Percentiles rank a stretch among this genome's conserved stretches.
These are phyloP conservation scores for Hymenoscyphus fructigenus DNA, from an alignment of 2,329 filamentous ascomycete species.

Conservation along the genomic window DNA sequence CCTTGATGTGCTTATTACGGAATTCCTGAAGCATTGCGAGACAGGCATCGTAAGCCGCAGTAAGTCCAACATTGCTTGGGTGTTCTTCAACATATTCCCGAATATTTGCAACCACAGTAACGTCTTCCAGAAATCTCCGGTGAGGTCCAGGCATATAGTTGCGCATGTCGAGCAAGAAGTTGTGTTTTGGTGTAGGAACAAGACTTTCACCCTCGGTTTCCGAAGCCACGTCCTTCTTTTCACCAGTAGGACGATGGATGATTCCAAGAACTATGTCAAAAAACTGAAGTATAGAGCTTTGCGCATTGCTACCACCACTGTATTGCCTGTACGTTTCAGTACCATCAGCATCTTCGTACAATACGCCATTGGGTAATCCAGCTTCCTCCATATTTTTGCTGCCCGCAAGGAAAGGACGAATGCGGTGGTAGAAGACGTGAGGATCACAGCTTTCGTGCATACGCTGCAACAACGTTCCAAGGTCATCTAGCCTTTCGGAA, in stretches of 20 bases:
- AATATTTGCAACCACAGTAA: slow-evolving; percentile 80
- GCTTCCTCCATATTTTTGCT: slow-evolving; percentile 98
- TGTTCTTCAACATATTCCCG: slow-evolving; percentile 73
- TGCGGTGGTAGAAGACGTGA: slow-evolving; percentile 90
- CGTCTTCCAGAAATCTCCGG: slow-evolving; percentile 81
- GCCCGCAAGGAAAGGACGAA: slow-evolving; percentile 92
- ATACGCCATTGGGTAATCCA: slow-evolving; percentile 80
- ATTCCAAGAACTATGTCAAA: slow-evolving; percentile 91
- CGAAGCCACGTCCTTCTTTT: slow-evolving; percentile 51
- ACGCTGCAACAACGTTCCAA: slow-evolving; percentile 73
- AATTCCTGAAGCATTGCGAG: slow-evolving; percentile 67
- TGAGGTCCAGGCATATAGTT: slow-evolving; percentile 95
- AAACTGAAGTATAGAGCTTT: slow-evolving; percentile 95
- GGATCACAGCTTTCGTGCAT: slow-evolving; percentile 98
- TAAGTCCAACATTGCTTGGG: slow-evolving; percentile 62
- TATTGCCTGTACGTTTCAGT: slow-evolving; percentile 73
- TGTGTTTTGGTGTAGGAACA: slow-evolving; percentile 61
- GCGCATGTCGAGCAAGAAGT: slow-evolving; percentile 97
- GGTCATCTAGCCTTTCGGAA: slow-evolving; percentile 83
- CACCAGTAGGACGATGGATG: slow-evolving; percentile 85
- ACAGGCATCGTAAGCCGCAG: slow-evolving; percentile 86
- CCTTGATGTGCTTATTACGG: slow-evolving; percentile 86
- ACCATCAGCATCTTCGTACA: slow-evolving; percentile 80
- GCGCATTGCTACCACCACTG: slow-evolving; percentile 92
- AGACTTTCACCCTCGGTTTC: slow-evolving; percentile 48